Conservation (phyloP, 345 rosid species). For the Jatropha curcas region DNA sequence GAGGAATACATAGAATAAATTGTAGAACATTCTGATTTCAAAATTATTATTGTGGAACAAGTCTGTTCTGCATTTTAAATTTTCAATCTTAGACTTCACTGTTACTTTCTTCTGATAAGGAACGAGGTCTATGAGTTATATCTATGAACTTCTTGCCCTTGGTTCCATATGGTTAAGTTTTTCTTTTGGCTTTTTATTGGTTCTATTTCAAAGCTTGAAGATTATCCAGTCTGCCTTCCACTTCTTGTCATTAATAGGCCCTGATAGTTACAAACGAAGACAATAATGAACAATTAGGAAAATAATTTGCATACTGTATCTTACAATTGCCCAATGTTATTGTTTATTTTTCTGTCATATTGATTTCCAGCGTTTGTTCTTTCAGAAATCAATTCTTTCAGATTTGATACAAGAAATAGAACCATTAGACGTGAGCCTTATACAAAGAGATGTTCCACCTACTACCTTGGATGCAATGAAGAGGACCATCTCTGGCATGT, state of each 20-base stretch:
- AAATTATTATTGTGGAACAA: background rate
- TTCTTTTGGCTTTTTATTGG: background rate
- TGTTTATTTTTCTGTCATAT: background rate
- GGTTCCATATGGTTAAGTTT: background rate
- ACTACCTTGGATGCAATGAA: constrained; percentile 95
- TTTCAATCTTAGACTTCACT: background rate
- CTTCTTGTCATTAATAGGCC: background rate
- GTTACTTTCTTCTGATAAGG: background rate
- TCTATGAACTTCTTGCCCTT: background rate
- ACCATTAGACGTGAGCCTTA: constrained; percentile 83
- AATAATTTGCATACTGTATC: background rate
- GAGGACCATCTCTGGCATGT: constrained; percentile 94
- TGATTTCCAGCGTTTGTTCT: constrained; percentile 8
- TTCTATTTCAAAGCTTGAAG: too few species aligned
- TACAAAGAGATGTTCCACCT: constrained; percentile 82
- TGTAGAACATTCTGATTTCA: background rate
- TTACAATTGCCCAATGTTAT: background rate
- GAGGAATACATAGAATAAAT: background rate
- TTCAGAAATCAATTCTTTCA: constrained; percentile 63
- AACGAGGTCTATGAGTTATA: background rate
- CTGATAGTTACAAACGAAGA: background rate
- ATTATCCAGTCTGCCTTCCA: background rate
- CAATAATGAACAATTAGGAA: background rate
- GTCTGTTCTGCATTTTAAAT: background rate
- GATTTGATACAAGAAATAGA: constrained; percentile 84